These are phyloP conservation scores for Phytopythium sindhum DNA, from an alignment of 352 stramenopile species.

Conservation along the genomic window DNA sequence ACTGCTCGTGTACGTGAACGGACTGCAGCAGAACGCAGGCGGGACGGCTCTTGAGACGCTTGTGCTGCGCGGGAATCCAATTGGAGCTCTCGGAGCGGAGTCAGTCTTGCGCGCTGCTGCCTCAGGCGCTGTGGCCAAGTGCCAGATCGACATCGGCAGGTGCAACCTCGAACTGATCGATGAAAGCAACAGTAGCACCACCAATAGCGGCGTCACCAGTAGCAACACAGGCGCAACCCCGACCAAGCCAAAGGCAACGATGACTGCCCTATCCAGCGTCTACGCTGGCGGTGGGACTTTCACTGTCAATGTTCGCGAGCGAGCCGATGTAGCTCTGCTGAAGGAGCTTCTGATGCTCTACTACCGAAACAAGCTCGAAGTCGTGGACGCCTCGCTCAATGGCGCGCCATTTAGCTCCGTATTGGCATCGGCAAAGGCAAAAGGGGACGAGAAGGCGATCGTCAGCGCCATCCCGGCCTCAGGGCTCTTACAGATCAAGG, in stretches of 20 bases:
- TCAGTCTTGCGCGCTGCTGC: slow-evolving; percentile 52
- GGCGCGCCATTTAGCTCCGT: slow-evolving; percentile 20
- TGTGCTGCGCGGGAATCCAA: slow-evolving; percentile 62
- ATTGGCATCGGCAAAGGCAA: slow-evolving; percentile 1
- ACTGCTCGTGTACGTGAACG: slow-evolving; percentile 58
- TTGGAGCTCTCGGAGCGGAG: slow-evolving; percentile 55
- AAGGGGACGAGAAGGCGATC: slow-evolving; percentile 45
- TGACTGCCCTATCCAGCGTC: background rate
- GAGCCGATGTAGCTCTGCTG: slow-evolving; percentile 46
- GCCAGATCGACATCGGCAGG: slow-evolving; percentile 58
- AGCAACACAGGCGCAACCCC: background rate
- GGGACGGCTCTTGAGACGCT: slow-evolving; percentile 37
- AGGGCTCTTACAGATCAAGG: slow-evolving; percentile 49
- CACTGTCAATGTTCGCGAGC: slow-evolving; percentile 49
- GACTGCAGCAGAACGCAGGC: slow-evolving; percentile 45
- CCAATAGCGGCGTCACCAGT: background rate
- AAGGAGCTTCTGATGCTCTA: slow-evolving; percentile 53
- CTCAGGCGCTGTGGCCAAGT: slow-evolving; percentile 39
- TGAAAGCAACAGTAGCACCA: background rate
- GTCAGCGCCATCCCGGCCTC: slow-evolving; percentile 31
- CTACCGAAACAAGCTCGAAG: slow-evolving; percentile 54
- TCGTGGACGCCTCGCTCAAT: slow-evolving; percentile 48
- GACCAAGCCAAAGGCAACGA: background rate
- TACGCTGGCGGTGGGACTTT: slow-evolving; percentile 19
- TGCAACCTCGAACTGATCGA: slow-evolving; percentile 69